Evolutionary conservation across 2,329 filamentous ascomycete species (phyloP).

Genomic region (Fusarium humuli): DNA sequence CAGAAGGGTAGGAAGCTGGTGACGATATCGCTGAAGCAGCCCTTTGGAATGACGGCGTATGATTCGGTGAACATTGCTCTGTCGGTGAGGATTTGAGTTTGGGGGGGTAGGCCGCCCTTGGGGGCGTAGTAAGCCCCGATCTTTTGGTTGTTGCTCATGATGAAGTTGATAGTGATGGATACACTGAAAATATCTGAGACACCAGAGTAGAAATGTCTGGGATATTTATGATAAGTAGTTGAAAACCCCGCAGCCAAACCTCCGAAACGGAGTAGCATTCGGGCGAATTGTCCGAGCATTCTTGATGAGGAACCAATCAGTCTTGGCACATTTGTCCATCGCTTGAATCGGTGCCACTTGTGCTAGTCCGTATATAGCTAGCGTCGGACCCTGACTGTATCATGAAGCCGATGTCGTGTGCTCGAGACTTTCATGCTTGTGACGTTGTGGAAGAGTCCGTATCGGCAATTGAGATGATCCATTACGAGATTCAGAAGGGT

Average conservation of each 20-base stretch:
- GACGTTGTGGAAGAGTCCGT: neutral
- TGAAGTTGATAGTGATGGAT: neutral
- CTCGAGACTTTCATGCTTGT: neutral
- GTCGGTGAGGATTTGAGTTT: conserved; percentile 30
- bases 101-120: conserved; percentile 26
- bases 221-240: neutral
- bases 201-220: too few relatives aligned
- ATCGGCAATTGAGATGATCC: too few relatives aligned
- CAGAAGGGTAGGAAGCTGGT: conserved; percentile 32
- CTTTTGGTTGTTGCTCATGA: conserved; percentile 12
- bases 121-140: conserved; percentile 32
- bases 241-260: conserved; percentile 2
- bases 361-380: neutral
- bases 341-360: neutral
- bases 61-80: conserved; percentile 35
- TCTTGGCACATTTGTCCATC: neutral
- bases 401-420: neutral
- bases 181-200: too few relatives aligned
- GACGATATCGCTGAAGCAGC: conserved; percentile 35
- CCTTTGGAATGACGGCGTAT: conserved; percentile 32
- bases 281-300: neutral
- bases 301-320: neutral
- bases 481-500: too few relatives aligned
- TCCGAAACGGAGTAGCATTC: conserved; percentile 4
- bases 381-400: neutral